Percentiles rank a stretch among this genome's conserved stretches.
phyloP scores from a whole-genome alignment of 371 early-diverging fungal species.

The Massospora cicadina region DNA sequence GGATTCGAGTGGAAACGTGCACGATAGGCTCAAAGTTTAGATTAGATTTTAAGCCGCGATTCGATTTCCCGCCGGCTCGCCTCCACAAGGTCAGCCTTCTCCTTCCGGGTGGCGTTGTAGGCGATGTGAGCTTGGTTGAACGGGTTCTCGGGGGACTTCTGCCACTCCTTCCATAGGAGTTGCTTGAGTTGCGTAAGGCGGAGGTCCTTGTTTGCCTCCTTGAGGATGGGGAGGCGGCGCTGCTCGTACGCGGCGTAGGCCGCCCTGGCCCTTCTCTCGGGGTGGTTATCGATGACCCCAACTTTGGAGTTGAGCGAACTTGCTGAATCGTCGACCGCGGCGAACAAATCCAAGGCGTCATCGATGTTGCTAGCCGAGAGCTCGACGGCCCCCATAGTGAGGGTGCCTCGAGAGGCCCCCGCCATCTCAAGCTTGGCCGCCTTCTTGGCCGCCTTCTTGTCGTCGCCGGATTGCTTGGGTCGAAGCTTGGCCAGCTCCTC shows the following conservation, averaged over 20 bases:
- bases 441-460: slow-evolving; percentile 5
- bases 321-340: slow-evolving; percentile 16
- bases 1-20: too few species aligned
- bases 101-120: slow-evolving; percentile 48
- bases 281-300: slow-evolving; percentile 49
- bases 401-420: slow-evolving; percentile 6
- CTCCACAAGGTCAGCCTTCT: slow-evolving; percentile 17
- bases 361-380: slow-evolving; percentile 58
- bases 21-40: too few species aligned
- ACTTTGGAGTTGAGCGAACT: slow-evolving; percentile 12
- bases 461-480: slow-evolving; percentile 7
- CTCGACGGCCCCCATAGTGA: slow-evolving; percentile 26
- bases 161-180: slow-evolving; percentile 46
- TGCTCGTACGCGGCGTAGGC: slow-evolving; percentile 55
- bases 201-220: slow-evolving; percentile 51
- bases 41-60: slow-evolving; percentile 11
- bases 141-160: slow-evolving; percentile 73
- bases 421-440: slow-evolving; percentile 9
- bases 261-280: slow-evolving; percentile 69
- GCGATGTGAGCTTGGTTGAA: slow-evolving; percentile 54
- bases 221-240: slow-evolving; percentile 34
- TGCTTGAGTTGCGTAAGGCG: slow-evolving; percentile 57
- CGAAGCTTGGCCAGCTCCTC: slow-evolving; percentile 13
- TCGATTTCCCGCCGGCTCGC: slow-evolving; percentile 12
- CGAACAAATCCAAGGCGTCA: slow-evolving; percentile 53